Evolutionary conservation across 2,329 filamentous ascomycete genomes (phyloP).

Genomic region (Curvularia sp.): DNA sequence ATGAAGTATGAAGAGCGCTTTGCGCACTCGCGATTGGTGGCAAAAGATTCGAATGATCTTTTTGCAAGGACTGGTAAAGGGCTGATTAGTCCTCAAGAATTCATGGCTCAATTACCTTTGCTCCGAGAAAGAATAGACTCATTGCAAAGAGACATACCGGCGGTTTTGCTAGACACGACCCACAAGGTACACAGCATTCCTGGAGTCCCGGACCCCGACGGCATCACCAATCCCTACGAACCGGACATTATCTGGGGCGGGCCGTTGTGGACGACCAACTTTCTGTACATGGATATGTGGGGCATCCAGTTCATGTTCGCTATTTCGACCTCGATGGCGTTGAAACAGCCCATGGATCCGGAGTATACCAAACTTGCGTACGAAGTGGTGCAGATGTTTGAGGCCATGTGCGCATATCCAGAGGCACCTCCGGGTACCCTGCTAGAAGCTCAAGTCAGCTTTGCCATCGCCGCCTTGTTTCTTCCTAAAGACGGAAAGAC

Average conservation of each 20-base stretch:
- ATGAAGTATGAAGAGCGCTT: slow-evolving; percentile 73
- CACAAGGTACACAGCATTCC: slow-evolving; percentile 71
- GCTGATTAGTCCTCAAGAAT: slow-evolving; percentile 70
- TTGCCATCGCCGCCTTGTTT: slow-evolving; percentile 80
- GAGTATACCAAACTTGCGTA: slow-evolving; percentile 70
- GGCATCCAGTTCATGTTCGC: slow-evolving; percentile 82
- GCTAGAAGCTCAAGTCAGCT: slow-evolving; percentile 74
- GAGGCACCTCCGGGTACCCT: slow-evolving; percentile 73
- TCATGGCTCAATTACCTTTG: slow-evolving; percentile 65
- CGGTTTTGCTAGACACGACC: slow-evolving; percentile 66
- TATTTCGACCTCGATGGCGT: slow-evolving; percentile 70
- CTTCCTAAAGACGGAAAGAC: slow-evolving; percentile 77
- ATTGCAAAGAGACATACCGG: slow-evolving; percentile 63
- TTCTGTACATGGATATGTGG: slow-evolving; percentile 77
- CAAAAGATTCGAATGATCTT: slow-evolving; percentile 79
- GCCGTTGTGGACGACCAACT: slow-evolving; percentile 76
- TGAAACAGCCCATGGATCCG: slow-evolving; percentile 59
- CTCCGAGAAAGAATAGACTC: slow-evolving; percentile 52
- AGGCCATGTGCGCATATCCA: slow-evolving; percentile 77
- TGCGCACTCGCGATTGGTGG: slow-evolving; percentile 73
- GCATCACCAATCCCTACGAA: slow-evolving; percentile 77
- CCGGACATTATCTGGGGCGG: slow-evolving; percentile 71
- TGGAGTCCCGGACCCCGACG: slow-evolving; percentile 63
- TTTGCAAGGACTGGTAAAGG: slow-evolving; percentile 73
- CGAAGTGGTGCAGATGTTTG: slow-evolving; percentile 78